Evolutionary conservation across 2,329 filamentous ascomycete species (phyloP).

Genomic region (Scytalidium lignicola): DNA sequence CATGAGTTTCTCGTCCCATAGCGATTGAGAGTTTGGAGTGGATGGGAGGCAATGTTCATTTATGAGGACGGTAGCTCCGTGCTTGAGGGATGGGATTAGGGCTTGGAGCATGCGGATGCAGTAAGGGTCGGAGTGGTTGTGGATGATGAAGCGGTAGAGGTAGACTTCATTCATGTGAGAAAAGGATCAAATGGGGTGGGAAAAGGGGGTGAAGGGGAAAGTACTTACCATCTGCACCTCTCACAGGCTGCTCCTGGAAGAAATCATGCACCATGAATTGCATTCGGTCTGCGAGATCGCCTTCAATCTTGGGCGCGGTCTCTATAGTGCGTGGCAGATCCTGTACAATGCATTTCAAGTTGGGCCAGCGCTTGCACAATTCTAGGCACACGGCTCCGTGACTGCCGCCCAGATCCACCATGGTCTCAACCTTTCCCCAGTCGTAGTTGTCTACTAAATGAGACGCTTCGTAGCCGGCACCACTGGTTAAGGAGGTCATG

Average conservation of each 20-base stretch:
- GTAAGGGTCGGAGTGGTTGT: constrained; percentile 55
- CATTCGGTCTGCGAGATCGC: constrained; percentile 34
- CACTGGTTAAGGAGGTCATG: constrained; percentile 50
- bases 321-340: constrained; percentile 44
- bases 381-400: constrained; percentile 53
- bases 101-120: constrained; percentile 43
- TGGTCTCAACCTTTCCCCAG: constrained; percentile 42
- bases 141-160: constrained; percentile 54
- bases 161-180: constrained; percentile 36
- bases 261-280: constrained; percentile 49
- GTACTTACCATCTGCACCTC: constrained; percentile 43
- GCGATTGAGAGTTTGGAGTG: background rate
- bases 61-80: constrained; percentile 39
- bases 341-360: constrained; percentile 51
- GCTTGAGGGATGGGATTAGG: constrained; percentile 50
- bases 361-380: constrained; percentile 44
- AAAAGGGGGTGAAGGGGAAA: background rate
- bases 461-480: constrained; percentile 50
- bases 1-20: constrained; percentile 43
- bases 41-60: constrained; percentile 39
- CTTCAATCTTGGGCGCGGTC: constrained; percentile 40
- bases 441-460: constrained; percentile 51
- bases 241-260: constrained; percentile 49
- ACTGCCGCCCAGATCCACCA: constrained; percentile 56
- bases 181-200: background rate